Evolutionary conservation across 2,329 filamentous ascomycete genomes (phyloP).

Genomic region (Colletotrichum truncatum): DNA sequence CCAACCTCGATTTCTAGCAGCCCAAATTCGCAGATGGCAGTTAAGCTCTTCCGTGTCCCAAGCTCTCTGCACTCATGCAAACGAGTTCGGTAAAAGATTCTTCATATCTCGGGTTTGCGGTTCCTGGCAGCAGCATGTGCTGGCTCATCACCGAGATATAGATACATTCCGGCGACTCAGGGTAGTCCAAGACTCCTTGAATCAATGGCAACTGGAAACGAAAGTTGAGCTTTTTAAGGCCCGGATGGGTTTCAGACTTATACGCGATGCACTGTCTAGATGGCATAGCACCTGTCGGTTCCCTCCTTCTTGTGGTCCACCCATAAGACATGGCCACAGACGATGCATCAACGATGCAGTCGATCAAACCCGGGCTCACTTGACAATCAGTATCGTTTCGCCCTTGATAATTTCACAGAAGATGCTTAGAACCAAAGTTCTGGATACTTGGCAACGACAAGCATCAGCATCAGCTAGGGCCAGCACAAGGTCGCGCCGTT

Average conservation of each 20-base stretch:
- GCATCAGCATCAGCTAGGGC: background rate
- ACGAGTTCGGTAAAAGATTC: background rate
- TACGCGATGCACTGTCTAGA: background rate
- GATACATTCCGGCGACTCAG: background rate
- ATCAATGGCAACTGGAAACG: constrained; percentile 13
- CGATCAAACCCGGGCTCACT: background rate
- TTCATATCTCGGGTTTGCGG: background rate
- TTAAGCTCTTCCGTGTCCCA: background rate
- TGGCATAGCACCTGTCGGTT: constrained; percentile 16
- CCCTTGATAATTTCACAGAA: background rate
- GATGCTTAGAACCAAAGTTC: constrained; percentile 17
- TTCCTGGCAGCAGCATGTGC: background rate
- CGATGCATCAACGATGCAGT: background rate
- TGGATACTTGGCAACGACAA: constrained; percentile 17
- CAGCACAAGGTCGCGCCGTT: background rate
- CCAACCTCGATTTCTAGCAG: background rate
- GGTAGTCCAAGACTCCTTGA: background rate
- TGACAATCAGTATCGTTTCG: background rate
- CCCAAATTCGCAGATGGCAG: constrained; percentile 8
- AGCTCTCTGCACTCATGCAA: background rate
- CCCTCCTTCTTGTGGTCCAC: background rate
- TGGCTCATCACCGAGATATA: background rate
- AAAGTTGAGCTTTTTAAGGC: constrained; percentile 6
- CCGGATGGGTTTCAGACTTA: constrained; percentile 9
- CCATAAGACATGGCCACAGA: background rate